Conservation (phyloP, 257 asterid species). For the Cruciata laevipes region DNA sequence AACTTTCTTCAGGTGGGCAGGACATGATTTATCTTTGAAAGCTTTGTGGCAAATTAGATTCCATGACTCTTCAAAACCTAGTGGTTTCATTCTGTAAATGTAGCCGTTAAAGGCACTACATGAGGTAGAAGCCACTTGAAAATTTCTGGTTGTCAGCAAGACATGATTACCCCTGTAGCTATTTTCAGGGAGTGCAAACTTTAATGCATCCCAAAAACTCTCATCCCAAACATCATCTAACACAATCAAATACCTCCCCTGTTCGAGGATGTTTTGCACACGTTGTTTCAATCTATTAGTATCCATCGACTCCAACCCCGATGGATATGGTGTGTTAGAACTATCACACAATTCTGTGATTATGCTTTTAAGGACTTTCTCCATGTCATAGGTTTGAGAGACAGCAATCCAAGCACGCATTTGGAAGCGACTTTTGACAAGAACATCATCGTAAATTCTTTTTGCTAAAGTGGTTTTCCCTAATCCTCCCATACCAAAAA, state of each 20-base stretch:
- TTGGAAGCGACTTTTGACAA: too few relatives aligned
- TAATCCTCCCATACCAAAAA: neutral
- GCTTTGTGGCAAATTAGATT: conserved; percentile 12
- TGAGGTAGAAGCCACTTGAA: neutral
- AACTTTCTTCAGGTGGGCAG: neutral
- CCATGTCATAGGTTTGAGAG: neutral
- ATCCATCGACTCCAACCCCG: neutral
- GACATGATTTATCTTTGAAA: neutral
- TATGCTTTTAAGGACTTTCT: neutral
- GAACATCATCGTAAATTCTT: too few relatives aligned
- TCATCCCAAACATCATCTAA: neutral
- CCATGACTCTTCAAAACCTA: neutral
- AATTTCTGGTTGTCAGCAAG: neutral
- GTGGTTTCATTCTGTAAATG: neutral
- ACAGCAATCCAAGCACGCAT: too few relatives aligned
- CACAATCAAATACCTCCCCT: neutral
- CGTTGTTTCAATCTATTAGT: neutral
- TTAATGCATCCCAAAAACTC: neutral
- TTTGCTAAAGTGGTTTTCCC: neutral
- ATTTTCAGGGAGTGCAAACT: neutral
- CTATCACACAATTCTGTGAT: neutral
- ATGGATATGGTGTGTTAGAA: neutral
- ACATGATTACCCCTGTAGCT: neutral
- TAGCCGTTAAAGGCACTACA: too few relatives aligned
- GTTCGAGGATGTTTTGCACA: neutral